Percentiles rank a stretch among this genome's conserved stretches.
Conservation (phyloP, 2,329 filamentous ascomycete species). For the Akanthomyces dipterigenus region DNA sequence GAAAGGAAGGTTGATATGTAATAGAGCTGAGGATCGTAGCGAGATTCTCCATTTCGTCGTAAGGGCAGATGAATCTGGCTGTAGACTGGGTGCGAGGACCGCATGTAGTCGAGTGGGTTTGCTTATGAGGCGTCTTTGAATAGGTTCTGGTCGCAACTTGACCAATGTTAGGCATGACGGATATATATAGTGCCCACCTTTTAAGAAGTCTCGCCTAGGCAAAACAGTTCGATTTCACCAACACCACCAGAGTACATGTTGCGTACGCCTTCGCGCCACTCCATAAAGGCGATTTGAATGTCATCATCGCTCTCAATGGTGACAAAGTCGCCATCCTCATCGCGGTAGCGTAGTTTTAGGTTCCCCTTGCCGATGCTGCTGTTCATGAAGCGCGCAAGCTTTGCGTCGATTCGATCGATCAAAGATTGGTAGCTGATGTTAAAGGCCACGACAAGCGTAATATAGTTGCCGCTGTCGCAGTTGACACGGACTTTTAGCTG, state of each 20-base stretch:
- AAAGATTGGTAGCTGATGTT: conserved; percentile 93
- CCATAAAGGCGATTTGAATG: conserved; percentile 90
- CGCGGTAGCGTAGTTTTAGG: conserved; percentile 81
- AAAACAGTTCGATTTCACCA: conserved; percentile 86
- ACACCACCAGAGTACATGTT: conserved; percentile 59
- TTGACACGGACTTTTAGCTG: conserved; percentile 96
- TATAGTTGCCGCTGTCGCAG: conserved; percentile 76
- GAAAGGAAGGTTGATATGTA: background rate
- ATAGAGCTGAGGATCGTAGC: background rate
- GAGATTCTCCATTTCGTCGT: background rate
- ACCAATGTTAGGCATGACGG: background rate
- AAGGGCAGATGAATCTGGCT: background rate
- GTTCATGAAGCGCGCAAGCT: conserved; percentile 78
- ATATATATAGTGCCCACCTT: background rate
- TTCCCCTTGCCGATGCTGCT: conserved; percentile 77
- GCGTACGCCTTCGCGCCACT: conserved; percentile 70
- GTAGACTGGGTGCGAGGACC: background rate
- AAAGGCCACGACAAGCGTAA: conserved; percentile 91
- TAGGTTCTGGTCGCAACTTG: background rate
- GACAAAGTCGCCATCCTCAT: conserved; percentile 88
- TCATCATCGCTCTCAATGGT: conserved; percentile 94
- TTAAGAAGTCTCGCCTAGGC: conserved; percentile 46
- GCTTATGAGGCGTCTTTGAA: background rate
- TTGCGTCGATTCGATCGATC: conserved; percentile 92
- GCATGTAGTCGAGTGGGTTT: background rate